A percentile compares a stretch with the other conserved stretches of the same genome.
Conservation (phyloP, 78 protist genomes). For the Bigelowiella natans region DNA sequence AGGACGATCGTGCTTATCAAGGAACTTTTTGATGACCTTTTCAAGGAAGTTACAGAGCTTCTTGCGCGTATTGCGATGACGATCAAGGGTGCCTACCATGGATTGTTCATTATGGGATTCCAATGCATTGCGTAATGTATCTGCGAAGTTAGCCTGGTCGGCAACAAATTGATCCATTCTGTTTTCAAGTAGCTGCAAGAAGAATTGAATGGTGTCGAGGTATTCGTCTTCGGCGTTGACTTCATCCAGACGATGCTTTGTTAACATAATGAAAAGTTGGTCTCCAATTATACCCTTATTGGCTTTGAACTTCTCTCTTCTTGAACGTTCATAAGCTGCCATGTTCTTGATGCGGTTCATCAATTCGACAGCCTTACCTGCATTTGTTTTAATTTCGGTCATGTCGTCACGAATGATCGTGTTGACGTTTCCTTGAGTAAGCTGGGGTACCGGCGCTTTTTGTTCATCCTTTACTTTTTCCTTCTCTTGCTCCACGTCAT, state of each 20-base stretch:
- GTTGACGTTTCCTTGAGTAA: background rate
- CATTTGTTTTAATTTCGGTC: background rate
- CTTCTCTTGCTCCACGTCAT: background rate
- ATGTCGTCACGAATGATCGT: background rate
- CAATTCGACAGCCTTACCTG: background rate
- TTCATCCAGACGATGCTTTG: background rate
- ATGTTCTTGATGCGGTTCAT: background rate
- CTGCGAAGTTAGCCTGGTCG: background rate
- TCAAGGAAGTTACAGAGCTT: background rate
- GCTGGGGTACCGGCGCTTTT: background rate
- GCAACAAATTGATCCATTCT: background rate
- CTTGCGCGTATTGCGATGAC: background rate
- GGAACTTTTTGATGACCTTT: background rate
- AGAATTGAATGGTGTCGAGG: background rate
- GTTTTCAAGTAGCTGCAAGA: background rate
- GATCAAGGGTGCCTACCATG: background rate
- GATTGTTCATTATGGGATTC: background rate
- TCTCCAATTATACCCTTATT: background rate
- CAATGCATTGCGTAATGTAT: background rate
- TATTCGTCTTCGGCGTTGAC: background rate
- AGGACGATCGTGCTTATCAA: background rate
- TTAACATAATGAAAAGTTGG: background rate
- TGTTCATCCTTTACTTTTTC: background rate
- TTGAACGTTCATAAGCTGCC: background rate
- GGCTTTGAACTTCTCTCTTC: background rate